A percentile compares a stretch with the other conserved stretches of the same genome.
phyloP scores from a whole-genome alignment of 495 filamentous ascomycete species.

The Hypoxylon rickii region DNA sequence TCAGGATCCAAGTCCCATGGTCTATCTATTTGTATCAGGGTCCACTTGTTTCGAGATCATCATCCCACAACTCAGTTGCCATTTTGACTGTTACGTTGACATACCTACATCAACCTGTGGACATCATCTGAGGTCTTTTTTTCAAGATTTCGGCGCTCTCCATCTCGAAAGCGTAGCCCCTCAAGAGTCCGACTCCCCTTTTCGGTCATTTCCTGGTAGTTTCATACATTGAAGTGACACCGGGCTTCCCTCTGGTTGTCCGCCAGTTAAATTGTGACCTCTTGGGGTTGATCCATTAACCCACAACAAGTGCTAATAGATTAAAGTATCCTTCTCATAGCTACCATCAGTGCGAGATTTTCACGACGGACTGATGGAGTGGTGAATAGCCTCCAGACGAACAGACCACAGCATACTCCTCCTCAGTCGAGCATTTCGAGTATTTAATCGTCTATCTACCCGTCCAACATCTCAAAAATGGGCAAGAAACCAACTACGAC shows the following conservation, averaged over 20 bases:
- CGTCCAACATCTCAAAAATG: conserved; percentile 38
- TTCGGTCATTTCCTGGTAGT: conserved; percentile 30
- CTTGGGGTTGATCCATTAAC: conserved; percentile 37
- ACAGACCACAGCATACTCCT: conserved; percentile 11
- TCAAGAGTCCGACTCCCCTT: conserved; percentile 20
- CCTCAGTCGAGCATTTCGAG: too few relatives aligned
- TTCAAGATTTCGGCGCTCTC: conserved; percentile 32
- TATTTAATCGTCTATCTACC: conserved; percentile 18
- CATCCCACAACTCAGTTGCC: conserved; percentile 28
- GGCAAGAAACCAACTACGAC: conserved; percentile 40
- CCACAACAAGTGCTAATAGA: conserved; percentile 26
- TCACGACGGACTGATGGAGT: conserved; percentile 21
- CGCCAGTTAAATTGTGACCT: conserved; percentile 30
- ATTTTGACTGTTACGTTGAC: conserved; percentile 22
- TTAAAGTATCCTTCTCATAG: conserved; percentile 30
- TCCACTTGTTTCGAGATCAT: conserved; percentile 32
- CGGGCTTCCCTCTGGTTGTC: conserved; percentile 21
- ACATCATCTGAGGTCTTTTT: conserved; percentile 21
- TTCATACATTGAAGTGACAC: conserved; percentile 36
- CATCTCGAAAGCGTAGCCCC: conserved; percentile 28
- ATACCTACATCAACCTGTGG: conserved; percentile 19
- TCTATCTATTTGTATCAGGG: conserved; percentile 14
- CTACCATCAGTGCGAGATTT: conserved; percentile 29
- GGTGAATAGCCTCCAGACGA: conserved; percentile 12
- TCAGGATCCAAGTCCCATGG: conserved; percentile 17